Evolutionary conservation across 768 basidiomycete genomes (phyloP).

Genomic region (Candolleomyces aberdarensis): DNA sequence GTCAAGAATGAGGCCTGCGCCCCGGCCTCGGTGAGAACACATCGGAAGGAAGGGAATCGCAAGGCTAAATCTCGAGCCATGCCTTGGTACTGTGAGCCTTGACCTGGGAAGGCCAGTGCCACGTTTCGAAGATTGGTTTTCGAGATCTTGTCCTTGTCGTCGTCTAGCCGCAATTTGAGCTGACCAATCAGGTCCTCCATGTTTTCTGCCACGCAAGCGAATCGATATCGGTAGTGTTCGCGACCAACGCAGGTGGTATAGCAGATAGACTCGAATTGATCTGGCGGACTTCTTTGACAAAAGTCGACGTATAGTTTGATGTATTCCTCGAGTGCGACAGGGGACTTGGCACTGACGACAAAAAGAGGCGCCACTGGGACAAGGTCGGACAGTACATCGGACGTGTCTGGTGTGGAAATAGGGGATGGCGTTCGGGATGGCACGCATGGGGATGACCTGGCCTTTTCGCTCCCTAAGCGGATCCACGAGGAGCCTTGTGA

Average conservation of each 20-base stretch:
- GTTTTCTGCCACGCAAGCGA: slow-evolving; percentile 27
- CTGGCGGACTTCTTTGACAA: slow-evolving; percentile 18
- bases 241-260: slow-evolving; percentile 35
- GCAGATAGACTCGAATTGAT: slow-evolving; percentile 29
- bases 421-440: background rate
- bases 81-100: slow-evolving; percentile 34
- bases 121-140: slow-evolving; percentile 13
- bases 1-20: slow-evolving; percentile 22
- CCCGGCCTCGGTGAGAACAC: slow-evolving; percentile 24
- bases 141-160: slow-evolving; percentile 5
- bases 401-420: background rate
- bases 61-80: slow-evolving; percentile 31
- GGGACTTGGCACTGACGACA: slow-evolving; percentile 33
- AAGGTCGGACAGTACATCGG: background rate
- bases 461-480: background rate
- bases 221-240: slow-evolving; percentile 32
- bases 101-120: slow-evolving; percentile 33
- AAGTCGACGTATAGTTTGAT: slow-evolving; percentile 30
- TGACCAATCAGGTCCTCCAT: slow-evolving; percentile 30
- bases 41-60: slow-evolving; percentile 25
- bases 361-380: slow-evolving; percentile 9
- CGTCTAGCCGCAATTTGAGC: slow-evolving; percentile 22
- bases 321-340: slow-evolving; percentile 25
- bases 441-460: background rate
- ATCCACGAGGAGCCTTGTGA: background rate